Conservation (phyloP, 1,284 basidiomycete genomes). For the Fomitopsis betulina region DNA sequence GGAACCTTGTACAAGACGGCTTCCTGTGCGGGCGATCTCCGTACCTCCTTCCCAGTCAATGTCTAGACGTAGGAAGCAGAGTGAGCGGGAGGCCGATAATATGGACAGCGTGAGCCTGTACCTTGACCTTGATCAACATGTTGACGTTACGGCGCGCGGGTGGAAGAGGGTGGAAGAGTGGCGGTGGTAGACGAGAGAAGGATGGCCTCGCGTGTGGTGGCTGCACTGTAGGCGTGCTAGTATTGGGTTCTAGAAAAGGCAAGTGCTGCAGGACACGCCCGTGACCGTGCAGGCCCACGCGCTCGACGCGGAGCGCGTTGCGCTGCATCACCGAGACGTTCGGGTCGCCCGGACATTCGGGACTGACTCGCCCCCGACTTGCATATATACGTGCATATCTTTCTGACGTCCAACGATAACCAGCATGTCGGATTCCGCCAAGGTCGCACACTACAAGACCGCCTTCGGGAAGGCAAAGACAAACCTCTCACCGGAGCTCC, state of each 20-base stretch:
- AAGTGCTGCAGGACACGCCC: conserved; percentile 3
- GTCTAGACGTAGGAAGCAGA: conserved; percentile 47
- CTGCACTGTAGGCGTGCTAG: neutral
- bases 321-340: neutral
- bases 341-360: neutral
- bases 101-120: conserved; percentile 15
- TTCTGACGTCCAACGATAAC: neutral
- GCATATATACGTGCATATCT: neutral
- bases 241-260: conserved; percentile 9
- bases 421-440: neutral
- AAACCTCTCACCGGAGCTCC: conserved; percentile 11
- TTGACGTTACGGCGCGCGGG: conserved; percentile 10
- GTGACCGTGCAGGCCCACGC: too few relatives aligned
- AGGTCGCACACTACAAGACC: neutral
- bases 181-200: conserved; percentile 1
- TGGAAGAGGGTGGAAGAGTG: neutral
- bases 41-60: conserved; percentile 88
- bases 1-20: neutral
- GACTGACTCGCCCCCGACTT: too few relatives aligned
- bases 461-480: conserved; percentile 6
- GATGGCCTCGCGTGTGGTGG: neutral
- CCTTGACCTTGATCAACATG: conserved; percentile 87
- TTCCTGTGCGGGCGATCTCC: conserved; percentile 11
- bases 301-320: neutral
- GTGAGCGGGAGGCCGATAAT: conserved; percentile 2